Conservation (phyloP, 768 basidiomycete genomes). For the Melanogaster broomeanus region DNA sequence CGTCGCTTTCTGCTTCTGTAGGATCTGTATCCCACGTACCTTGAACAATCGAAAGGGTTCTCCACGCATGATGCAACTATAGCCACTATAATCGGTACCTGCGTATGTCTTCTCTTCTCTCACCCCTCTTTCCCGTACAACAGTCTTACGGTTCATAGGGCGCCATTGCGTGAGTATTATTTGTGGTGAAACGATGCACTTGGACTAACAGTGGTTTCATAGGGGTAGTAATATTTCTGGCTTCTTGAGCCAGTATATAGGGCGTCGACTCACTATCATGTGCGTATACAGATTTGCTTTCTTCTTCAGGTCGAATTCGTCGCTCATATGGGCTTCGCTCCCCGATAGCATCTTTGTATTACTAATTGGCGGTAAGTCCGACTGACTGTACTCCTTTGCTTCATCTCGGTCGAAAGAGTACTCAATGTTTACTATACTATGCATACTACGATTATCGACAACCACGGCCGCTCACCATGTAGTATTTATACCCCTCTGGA, state of each 20-base stretch:
- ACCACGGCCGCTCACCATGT: slow-evolving; percentile 28
- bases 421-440: slow-evolving; percentile 21
- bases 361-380: slow-evolving; percentile 32
- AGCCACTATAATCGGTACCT: slow-evolving; percentile 83
- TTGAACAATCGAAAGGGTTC: slow-evolving; percentile 64
- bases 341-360: slow-evolving; percentile 22
- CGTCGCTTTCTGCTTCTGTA: slow-evolving; percentile 24
- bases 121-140: neutral
- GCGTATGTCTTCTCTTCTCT: slow-evolving; percentile 38
- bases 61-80: slow-evolving; percentile 57
- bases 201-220: slow-evolving; percentile 28
- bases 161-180: slow-evolving; percentile 42
- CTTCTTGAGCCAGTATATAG: slow-evolving; percentile 70
- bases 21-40: slow-evolving; percentile 80
- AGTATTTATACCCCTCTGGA: slow-evolving; percentile 79
- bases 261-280: slow-evolving; percentile 78
- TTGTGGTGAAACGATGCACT: slow-evolving; percentile 7
- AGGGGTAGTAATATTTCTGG: slow-evolving; percentile 74
- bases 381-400: slow-evolving; percentile 67
- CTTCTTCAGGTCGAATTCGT: neutral
- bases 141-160: slow-evolving; percentile 31
- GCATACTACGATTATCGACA: slow-evolving; percentile 20
- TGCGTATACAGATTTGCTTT: neutral
- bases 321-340: too few species aligned
- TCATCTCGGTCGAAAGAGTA: neutral